These are phyloP conservation scores for Tolypocladium guangdongense DNA, from an alignment of 2,329 filamentous ascomycete species.

Conservation along the genomic window DNA sequence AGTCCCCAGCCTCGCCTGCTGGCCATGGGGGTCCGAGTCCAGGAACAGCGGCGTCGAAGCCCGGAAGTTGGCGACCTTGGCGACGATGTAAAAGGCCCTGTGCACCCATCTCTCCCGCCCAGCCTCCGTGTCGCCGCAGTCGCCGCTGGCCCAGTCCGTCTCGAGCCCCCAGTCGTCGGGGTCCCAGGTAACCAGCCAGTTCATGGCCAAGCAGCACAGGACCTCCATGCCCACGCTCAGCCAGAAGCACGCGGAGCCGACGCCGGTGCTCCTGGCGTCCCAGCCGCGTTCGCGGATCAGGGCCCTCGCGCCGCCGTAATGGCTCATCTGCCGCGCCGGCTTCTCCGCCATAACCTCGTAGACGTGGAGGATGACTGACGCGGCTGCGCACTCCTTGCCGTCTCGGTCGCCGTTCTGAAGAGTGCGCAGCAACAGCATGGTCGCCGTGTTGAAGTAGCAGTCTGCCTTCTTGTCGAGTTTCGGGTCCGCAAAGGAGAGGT, in stretches of 20 bases:
- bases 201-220: constrained; percentile 76
- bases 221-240: constrained; percentile 85
- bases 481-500: constrained; percentile 61
- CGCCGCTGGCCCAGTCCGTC: constrained; percentile 43
- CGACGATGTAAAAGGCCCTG: constrained; percentile 78
- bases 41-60: constrained; percentile 54
- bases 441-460: constrained; percentile 79
- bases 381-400: constrained; percentile 73
- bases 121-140: constrained; percentile 33
- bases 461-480: constrained; percentile 68
- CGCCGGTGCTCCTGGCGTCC: constrained; percentile 67
- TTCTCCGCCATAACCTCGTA: constrained; percentile 88
- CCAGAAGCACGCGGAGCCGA: constrained; percentile 89
- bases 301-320: constrained; percentile 74
- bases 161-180: constrained; percentile 85
- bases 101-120: constrained; percentile 76
- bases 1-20: constrained; percentile 52
- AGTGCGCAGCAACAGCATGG: constrained; percentile 61
- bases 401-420: constrained; percentile 79
- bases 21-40: constrained; percentile 47
- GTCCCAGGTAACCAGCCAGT: constrained; percentile 80
- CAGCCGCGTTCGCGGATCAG: constrained; percentile 84
- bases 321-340: constrained; percentile 72
- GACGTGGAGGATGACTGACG: constrained; percentile 79
- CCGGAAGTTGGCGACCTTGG: constrained; percentile 78